A percentile compares a stretch with the other conserved stretches of the same genome.
These are phyloP conservation scores for Candolleomyces eurysporus DNA, from an alignment of 768 basidiomycete species.

Conservation along the genomic window DNA sequence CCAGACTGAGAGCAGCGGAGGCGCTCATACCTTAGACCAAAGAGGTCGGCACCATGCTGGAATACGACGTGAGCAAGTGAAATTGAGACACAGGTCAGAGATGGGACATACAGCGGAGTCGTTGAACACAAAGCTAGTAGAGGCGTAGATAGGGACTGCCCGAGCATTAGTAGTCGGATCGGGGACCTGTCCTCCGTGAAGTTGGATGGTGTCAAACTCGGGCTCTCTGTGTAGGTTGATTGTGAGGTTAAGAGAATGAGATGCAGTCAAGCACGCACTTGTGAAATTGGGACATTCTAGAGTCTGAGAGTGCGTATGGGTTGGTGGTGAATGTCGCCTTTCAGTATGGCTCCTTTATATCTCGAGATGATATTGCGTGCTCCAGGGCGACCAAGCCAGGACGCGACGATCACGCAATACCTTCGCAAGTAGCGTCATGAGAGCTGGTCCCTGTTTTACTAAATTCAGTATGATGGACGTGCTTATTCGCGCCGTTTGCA, in stretches of 20 bases:
- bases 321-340: background rate
- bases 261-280: background rate
- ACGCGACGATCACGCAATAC: too few species aligned
- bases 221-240: constrained; percentile 41
- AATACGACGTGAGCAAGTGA: background rate
- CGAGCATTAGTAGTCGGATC: constrained; percentile 69
- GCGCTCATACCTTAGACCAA: constrained; percentile 50
- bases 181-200: constrained; percentile 70
- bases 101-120: constrained; percentile 51
- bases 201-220: constrained; percentile 76
- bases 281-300: background rate
- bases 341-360: background rate
- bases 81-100: background rate
- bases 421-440: too few species aligned
- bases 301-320: background rate
- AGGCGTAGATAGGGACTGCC: constrained; percentile 74
- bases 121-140: constrained; percentile 73
- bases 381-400: too few species aligned
- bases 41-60: constrained; percentile 72
- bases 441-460: too few species aligned
- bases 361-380: too few species aligned
- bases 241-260: background rate
- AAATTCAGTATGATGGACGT: too few species aligned
- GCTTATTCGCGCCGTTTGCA: too few species aligned
- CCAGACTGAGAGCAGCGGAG: background rate